Evolutionary conservation across 2,329 filamentous ascomycete genomes (phyloP), one percentile per base, ranked within the genome.

Genomic region (Botryotinia globosa): DNA sequence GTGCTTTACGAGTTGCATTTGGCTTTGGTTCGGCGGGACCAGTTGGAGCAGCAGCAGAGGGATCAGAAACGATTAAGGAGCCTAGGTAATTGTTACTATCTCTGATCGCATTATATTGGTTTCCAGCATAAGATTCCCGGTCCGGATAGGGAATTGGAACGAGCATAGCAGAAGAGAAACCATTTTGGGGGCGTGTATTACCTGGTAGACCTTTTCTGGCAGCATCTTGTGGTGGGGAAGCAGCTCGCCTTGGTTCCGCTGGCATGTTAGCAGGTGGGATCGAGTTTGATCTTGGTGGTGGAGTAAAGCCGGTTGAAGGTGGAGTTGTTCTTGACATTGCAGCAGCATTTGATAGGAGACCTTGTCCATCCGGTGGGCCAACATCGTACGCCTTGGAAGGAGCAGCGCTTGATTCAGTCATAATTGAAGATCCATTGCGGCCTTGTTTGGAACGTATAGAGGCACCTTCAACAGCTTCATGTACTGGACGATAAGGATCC

Each of bases 401-500:
- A 75, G 74, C 80, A 78, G 75, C 75, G 77, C 80, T 79, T 80
- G 78, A 83, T 69, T 81, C 81, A 29, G 84, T 85, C 78, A 85
- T 85, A 59, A 84, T 77, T 0, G 87, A 86, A 4, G 85, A 83
- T 68, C 68, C 72, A 45, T 73, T 66, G 8, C 29, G 39, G 54
- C 85, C 83, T 74, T 81, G 80, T 79, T 79, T 81, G 9, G 76
- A 82, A 68, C 85, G 84, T 74, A 90, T 80, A 18, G 89, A 91
- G 25, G 82, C 85, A 69, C 82, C 89, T 68, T 81, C 82, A 73
- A 88, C 83, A 79, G 92, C 91, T 48, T 85, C 81, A 37, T 83
- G 82, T 37, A 90, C 85, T 1, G 86, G 86, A 68, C 93, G 89
- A 83, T 98, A 98, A 51, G 94, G 95, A 81, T 98, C 95, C 78